Percentiles rank a stretch among this genome's conserved stretches.
Evolutionary conservation across 1,139 yeast species (phyloP).

Genomic region (Wickerhamomyces sp.): DNA sequence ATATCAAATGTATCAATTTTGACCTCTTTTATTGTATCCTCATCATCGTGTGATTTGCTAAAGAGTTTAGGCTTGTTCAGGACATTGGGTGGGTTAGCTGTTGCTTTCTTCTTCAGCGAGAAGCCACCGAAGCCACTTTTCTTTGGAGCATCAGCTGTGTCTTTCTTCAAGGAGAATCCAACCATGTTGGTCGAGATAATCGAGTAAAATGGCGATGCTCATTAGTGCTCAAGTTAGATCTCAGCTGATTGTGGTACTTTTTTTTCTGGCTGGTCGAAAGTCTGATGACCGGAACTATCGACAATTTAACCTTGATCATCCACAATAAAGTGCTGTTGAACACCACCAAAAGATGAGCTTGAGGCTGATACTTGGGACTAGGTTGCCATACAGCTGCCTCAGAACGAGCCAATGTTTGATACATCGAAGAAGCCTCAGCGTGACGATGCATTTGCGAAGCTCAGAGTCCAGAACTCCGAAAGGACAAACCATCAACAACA

Average conservation of each 20-base stretch:
- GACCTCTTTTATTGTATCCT: conserved; percentile 19
- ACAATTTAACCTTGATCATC: background rate
- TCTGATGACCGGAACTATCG: background rate
- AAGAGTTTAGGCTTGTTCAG: conserved; percentile 23
- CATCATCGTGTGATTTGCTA: conserved; percentile 28
- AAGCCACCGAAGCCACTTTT: conserved; percentile 21
- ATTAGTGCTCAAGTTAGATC: no score
- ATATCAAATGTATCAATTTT: conserved; percentile 25
- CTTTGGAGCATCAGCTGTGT: background rate
- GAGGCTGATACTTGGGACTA: background rate
- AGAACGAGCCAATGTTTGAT: background rate
- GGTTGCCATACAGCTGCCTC: background rate
- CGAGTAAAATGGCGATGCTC: no score
- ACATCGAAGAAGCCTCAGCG: background rate
- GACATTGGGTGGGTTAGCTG: background rate
- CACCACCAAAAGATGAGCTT: background rate
- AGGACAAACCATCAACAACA: background rate
- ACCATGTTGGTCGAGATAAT: conserved; percentile 8
- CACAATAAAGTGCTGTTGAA: no score
- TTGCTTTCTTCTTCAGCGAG: conserved; percentile 16
- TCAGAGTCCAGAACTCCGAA: background rate
- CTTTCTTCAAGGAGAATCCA: conserved; percentile 22
- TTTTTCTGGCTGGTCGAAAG: background rate
- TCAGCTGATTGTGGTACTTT: background rate
- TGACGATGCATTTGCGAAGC: background rate